Base-by-base conservation (phyloP, 805 yeast genomes). In the Saturnispora hagleri region DNA sequence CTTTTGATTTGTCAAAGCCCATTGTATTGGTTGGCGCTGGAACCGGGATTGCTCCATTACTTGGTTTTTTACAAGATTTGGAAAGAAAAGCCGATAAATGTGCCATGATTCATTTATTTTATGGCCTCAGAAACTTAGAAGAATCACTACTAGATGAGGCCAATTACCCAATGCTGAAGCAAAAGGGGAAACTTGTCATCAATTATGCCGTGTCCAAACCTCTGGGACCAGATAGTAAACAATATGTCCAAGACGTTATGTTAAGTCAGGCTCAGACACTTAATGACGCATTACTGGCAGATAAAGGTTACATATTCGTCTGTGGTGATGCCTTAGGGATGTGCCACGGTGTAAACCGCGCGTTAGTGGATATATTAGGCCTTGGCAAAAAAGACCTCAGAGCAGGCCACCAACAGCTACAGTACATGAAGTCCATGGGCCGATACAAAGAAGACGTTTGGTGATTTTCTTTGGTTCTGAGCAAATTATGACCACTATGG, bases 401-500 rank as follows among this genome's bases (percentile, higher is more conserved):
- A 42, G 80, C 75, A 54, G 96, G 93, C 9, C 79, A 78, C 50
- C 86, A 80, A 50, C 69, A 81, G 54, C 72, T 90, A 53, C 84
- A 86, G 70, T 75, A 80, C 54, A 74, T 85, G 74, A 86, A 85
- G 67, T 78, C 85, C 8, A 81, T 83, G 60, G 91, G 91, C 62
- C 79, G 83, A 65, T 91, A 87, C 68, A 97, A 89, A 70, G 98
- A 91, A 70, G 98, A 91, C 74, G 95, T 91, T 12, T 91, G 99
- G 98, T 91, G 73, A 69, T 22, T 17, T 18, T 13, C 8, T 22
- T 22, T 12, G 4, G 7, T 6, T 13, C 28, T 24, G 31, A 24
- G 44, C 27, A 41, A 13, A 41, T 24, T 13, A 36, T 36, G 4
- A n/a, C 18, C 26, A 40, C 18, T 35, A 20, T 38, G 42, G 42